These are phyloP conservation scores for Fusarium globosum DNA, from an alignment of 2,329 filamentous ascomycete genomes.

Conservation along the genomic window DNA sequence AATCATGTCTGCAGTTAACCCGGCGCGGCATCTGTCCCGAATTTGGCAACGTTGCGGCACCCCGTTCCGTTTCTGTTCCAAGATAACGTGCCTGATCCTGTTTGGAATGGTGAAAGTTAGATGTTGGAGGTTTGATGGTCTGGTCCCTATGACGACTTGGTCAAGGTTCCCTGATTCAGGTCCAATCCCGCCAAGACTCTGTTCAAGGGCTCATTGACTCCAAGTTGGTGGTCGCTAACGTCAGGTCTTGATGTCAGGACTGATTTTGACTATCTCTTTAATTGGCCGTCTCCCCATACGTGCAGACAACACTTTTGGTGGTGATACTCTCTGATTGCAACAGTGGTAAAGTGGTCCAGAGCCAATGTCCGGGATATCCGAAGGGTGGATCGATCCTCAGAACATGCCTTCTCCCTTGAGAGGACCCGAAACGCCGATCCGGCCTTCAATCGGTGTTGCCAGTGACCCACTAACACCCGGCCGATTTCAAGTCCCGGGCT, in stretches of 20 bases:
- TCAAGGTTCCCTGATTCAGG: constrained; percentile 32
- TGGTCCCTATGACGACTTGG: constrained; percentile 31
- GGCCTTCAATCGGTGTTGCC: constrained; percentile 25
- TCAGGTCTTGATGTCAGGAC: constrained; percentile 25
- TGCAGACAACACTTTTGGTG: background rate
- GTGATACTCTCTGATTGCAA: background rate
- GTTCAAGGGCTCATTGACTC: constrained; percentile 21
- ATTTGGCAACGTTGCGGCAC: constrained; percentile 12
- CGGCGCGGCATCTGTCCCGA: constrained; percentile 25
- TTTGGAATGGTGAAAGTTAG: constrained; percentile 13
- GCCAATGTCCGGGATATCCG: constrained; percentile 31
- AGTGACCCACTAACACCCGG: constrained; percentile 20
- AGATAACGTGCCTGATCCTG: constrained; percentile 5
- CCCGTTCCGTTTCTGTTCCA: constrained; percentile 12
- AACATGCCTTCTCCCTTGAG: constrained; percentile 10
- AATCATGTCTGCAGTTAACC: constrained; percentile 15
- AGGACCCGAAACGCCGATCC: constrained; percentile 29
- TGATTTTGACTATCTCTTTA: background rate
- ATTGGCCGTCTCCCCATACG: constrained; percentile 6
- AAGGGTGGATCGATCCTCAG: constrained; percentile 31
- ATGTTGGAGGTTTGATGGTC: constrained; percentile 7
- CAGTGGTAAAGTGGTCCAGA: constrained; percentile 5
- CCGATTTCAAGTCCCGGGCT: constrained; percentile 17
- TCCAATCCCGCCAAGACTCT: constrained; percentile 13
- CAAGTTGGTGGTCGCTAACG: constrained; percentile 18